A percentile compares a stretch with the other conserved stretches of the same genome.
Conservation (phyloP, 164 flowering plant genomes). For the Vitis rupestris region DNA sequence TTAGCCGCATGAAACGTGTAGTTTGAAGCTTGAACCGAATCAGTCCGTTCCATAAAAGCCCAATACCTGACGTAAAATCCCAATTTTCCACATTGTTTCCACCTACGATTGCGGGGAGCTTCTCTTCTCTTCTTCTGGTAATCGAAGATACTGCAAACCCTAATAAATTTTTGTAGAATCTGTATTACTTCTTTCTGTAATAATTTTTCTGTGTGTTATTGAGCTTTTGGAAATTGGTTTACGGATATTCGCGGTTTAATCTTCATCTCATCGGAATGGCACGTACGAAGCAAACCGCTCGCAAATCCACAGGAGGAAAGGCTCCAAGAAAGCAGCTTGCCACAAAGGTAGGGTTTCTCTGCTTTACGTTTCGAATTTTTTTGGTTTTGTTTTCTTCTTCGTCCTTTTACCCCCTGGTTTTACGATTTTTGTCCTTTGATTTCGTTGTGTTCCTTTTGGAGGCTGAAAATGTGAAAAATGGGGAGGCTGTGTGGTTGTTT, state of each 20-base stretch:
- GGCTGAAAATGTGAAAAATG: no score
- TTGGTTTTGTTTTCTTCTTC: no score
- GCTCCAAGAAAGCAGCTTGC: conserved; percentile 45
- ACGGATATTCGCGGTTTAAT: neutral
- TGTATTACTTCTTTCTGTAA: neutral
- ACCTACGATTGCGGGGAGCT: no score
- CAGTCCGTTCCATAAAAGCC: no score
- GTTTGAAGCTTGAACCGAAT: no score
- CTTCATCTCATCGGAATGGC: conserved; percentile 23
- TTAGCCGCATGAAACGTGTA: no score
- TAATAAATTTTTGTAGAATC: neutral
- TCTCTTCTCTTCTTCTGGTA: neutral
- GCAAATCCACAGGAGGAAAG: conserved; percentile 42
- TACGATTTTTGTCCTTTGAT: no score
- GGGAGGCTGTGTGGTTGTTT: no score
- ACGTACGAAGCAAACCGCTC: conserved; percentile 48
- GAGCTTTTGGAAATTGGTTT: neutral
- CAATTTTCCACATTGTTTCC: neutral
- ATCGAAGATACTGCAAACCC: neutral
- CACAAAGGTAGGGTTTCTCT: conserved; percentile 24
- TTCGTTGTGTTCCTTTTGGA: no score
- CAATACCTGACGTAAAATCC: no score
- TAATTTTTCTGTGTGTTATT: neutral
- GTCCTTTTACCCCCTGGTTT: no score
- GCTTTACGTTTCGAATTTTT: neutral